Conservation (phyloP, 371 early-diverging fungal genomes). For the Apophysomyces sp. region DNA sequence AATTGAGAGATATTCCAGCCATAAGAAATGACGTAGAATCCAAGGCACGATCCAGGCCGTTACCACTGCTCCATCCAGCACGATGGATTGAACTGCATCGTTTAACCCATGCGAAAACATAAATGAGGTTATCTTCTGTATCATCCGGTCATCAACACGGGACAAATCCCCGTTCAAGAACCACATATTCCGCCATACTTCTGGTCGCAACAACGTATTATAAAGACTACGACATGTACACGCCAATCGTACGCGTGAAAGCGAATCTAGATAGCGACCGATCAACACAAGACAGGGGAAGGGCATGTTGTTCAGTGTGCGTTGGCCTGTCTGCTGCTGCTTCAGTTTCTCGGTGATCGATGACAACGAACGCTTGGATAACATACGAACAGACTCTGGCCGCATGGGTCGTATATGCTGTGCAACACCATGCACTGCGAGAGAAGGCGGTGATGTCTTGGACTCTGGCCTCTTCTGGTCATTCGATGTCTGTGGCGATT, state of each 20-base stretch:
- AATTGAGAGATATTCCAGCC: slow-evolving; percentile 10
- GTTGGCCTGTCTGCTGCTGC: slow-evolving; percentile 15
- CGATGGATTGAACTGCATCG: slow-evolving; percentile 6
- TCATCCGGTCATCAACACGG: slow-evolving; percentile 10
- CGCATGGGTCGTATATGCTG: slow-evolving; percentile 16
- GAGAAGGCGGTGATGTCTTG: neutral
- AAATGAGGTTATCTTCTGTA: slow-evolving; percentile 8
- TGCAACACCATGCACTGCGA: slow-evolving; percentile 7
- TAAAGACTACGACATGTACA: slow-evolving; percentile 6
- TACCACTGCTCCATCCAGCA: slow-evolving; percentile 8
- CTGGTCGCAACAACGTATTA: slow-evolving; percentile 13
- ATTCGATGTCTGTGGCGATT: neutral
- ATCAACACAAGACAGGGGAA: slow-evolving; percentile 6
- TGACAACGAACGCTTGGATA: slow-evolving; percentile 24
- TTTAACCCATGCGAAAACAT: slow-evolving; percentile 7
- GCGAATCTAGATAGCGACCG: slow-evolving; percentile 14
- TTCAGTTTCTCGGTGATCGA: slow-evolving; percentile 16
- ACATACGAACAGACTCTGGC: slow-evolving; percentile 19
- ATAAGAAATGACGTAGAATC: slow-evolving; percentile 6
- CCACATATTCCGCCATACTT: slow-evolving; percentile 18
- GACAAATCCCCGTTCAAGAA: slow-evolving; percentile 8
- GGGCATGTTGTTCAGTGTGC: neutral
- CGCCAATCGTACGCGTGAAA: slow-evolving; percentile 19
- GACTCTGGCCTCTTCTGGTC: neutral
- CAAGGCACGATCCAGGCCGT: slow-evolving; percentile 10